Evolutionary conservation across 805 yeast species (phyloP).

Genomic region (Candida khao-thaluensis): DNA sequence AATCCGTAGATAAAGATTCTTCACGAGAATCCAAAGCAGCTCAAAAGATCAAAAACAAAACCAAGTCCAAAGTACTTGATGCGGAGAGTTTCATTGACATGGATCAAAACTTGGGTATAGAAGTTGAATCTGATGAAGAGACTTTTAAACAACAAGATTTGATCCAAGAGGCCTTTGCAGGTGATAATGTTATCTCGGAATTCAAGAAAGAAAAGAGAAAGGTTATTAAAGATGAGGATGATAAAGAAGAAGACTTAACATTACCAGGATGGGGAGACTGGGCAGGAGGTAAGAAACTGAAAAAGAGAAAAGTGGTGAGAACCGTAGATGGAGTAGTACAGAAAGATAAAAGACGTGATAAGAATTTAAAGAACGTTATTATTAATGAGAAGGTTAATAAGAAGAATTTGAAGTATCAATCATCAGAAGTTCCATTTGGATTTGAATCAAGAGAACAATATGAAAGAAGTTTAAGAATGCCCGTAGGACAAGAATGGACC

Average conservation of each 20-base stretch:
- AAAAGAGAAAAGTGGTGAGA: constrained; percentile 61
- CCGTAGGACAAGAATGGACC: constrained; percentile 97
- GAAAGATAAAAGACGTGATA: constrained; percentile 74
- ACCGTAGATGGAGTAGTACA: constrained; percentile 75
- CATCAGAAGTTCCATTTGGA: constrained; percentile 92
- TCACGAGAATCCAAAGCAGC: constrained; percentile 40
- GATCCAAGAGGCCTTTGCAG: constrained; percentile 92
- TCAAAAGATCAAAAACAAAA: constrained; percentile 38
- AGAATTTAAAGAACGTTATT: constrained; percentile 73
- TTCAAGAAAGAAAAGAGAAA: constrained; percentile 75
- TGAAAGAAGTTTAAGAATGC: constrained; percentile 90
- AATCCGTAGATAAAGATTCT: constrained; percentile 34
- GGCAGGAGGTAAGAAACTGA: constrained; percentile 64
- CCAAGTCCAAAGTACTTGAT: constrained; percentile 27
- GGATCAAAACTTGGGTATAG: constrained; percentile 48
- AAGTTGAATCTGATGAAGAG: constrained; percentile 24
- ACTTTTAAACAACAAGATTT: constrained; percentile 75
- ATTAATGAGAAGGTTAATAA: constrained; percentile 86
- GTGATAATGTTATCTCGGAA: constrained; percentile 86
- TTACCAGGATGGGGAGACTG: constrained; percentile 98
- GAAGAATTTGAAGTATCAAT: constrained; percentile 80
- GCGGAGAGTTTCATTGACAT: constrained; percentile 48
- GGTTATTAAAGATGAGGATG: constrained; percentile 74
- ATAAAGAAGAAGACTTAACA: constrained; percentile 79
- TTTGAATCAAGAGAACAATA: constrained; percentile 92